A percentile compares a stretch with the other conserved stretches of the same genome.
phyloP scores from a whole-genome alignment of 371 early-diverging fungal genomes.

The Fennellomyces sp. region DNA sequence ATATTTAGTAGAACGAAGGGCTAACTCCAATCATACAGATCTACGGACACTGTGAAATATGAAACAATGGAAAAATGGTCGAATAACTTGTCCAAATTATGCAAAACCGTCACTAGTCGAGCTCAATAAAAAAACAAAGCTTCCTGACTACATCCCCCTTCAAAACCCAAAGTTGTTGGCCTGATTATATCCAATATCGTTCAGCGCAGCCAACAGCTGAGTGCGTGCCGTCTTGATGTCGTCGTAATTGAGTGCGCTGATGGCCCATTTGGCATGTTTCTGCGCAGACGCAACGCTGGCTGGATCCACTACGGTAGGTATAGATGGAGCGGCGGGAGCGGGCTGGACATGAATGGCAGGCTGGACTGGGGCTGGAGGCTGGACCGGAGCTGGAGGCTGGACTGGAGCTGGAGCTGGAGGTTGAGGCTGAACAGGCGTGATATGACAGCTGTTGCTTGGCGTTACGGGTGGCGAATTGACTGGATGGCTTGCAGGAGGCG shows the following conservation, averaged over 20 bases:
- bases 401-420: constrained; percentile 20
- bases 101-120: constrained; percentile 66
- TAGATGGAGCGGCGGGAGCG: constrained; percentile 1
- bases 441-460: constrained; percentile 25
- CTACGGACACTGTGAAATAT: constrained; percentile 69
- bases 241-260: constrained; percentile 94
- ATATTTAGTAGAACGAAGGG: too few relatives aligned
- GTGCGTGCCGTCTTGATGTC: constrained; percentile 86
- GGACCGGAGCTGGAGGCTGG: constrained; percentile 16
- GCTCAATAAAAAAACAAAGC: constrained; percentile 20
- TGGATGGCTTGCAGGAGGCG: constrained; percentile 15
- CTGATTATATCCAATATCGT: constrained; percentile 44
- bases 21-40: too few relatives aligned
- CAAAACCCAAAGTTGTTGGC: constrained; percentile 46
- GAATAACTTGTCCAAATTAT: constrained; percentile 60
- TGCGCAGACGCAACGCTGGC: constrained; percentile 72
- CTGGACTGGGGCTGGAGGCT: constrained; percentile 18
- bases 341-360: neutral
- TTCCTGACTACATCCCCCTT: neutral
- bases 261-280: constrained; percentile 90
- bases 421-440: constrained; percentile 15
- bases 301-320: constrained; percentile 46
- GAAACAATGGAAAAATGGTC: constrained; percentile 80
- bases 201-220: constrained; percentile 80
- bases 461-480: neutral